Base-by-base conservation (phyloP, 805 yeast species). In the Pichia scutulata region DNA sequence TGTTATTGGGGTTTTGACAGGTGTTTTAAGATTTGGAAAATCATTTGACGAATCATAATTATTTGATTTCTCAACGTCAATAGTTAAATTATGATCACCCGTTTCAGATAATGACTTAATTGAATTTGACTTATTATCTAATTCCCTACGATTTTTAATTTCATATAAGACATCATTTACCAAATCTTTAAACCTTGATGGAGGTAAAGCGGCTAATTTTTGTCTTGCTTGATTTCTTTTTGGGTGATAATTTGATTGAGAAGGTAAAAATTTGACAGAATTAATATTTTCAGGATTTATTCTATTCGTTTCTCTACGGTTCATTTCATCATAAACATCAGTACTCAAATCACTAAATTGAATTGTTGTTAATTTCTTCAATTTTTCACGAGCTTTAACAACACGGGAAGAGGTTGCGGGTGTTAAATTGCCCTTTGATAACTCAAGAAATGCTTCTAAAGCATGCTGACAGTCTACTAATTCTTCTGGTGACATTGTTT, bases 181-280 rank as follows among this genome's bases (percentile, higher is more conserved):
- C 64, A 93, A 77, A 64, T 92, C 99, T 58, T 84, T 83, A 70
- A 93, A 93, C 53, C 98, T 70, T 3, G 82, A 66, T 46, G 82
- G 81, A 2, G 96, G 93, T 52, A 93, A 76, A 45, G 86, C 81
- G 6, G 97, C 84, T 57, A 93, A 75, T 68, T 90, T 92, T 66
- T 87, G 87, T 59, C 99, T 77, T 2, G 99, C 98, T 66, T 89
- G 95, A 63, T 93, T 95, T 62, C 99, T 78, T 63, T 89, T 90
- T 41, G 95, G 90, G 66, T 93, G 99, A 69, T 88, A 89, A 19
- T 76, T 74, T 7, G 78, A 73, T 59, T 80, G 79, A 7, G 96
- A 90, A 8, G 96, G 90, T 39, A 81, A 72, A 30, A 36, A 50
- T 28, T 50, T 46, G 48, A 92, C 72, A 60, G 76, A 81, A 49